A percentile compares a stretch with the other conserved stretches of the same genome.
Conservation (phyloP, 2,329 filamentous ascomycete species). For the Ophiostoma sp. region DNA sequence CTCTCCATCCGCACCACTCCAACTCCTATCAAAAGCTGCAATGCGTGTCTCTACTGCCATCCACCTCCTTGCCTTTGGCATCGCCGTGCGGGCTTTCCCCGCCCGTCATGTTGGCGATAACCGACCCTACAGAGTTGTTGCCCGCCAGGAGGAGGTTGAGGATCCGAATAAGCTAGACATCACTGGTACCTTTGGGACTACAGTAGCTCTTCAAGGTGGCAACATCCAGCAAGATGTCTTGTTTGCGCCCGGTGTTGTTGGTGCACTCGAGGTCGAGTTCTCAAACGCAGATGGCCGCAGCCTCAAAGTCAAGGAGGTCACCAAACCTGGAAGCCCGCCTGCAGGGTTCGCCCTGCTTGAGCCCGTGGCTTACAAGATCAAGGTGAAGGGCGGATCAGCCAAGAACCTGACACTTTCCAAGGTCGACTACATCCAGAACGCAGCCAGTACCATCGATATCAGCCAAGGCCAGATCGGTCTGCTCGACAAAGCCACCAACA, state of each 20-base stretch:
- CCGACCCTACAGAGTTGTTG: background rate
- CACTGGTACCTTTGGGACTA: background rate
- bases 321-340: background rate
- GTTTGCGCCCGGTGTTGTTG: background rate
- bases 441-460: background rate
- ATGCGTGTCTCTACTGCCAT: background rate
- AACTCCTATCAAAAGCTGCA: background rate
- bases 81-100: background rate
- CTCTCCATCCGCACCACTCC: no score
- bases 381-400: background rate
- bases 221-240: background rate
- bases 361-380: constrained; percentile 3
- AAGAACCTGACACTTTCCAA: background rate
- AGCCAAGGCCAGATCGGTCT: constrained; percentile 6
- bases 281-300: background rate
- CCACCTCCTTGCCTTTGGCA: background rate
- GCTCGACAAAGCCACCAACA: background rate
- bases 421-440: constrained; percentile 1
- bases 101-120: background rate
- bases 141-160: background rate
- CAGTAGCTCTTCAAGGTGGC: background rate
- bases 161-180: background rate
- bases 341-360: background rate
- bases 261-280: background rate
- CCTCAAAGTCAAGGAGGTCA: constrained; percentile 4